Conservation (phyloP, 768 basidiomycete genomes). For the Boletus insuetus region DNA sequence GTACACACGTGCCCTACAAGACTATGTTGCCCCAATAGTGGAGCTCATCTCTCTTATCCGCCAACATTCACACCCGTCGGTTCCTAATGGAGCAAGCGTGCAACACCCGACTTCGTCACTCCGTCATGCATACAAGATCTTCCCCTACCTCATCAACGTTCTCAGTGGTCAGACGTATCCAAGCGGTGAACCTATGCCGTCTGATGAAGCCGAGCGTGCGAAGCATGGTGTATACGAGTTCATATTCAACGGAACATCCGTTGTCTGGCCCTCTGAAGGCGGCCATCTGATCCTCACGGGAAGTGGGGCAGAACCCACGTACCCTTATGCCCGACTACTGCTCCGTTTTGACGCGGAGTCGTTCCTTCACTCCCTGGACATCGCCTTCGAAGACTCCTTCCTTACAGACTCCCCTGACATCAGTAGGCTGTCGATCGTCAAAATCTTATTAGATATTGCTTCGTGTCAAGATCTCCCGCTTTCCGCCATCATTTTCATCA, state of each 20-base stretch:
- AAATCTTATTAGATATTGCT: conserved; percentile 79
- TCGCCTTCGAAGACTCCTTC: conserved; percentile 91
- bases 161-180: conserved; percentile 87
- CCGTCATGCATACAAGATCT: conserved; percentile 87
- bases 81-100: conserved; percentile 10
- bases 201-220: conserved; percentile 64
- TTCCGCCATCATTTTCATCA: conserved; percentile 75
- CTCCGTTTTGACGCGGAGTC: conserved; percentile 91
- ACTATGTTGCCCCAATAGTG: conserved; percentile 87
- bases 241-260: conserved; percentile 79
- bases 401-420: conserved; percentile 68
- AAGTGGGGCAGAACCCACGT: conserved; percentile 75
- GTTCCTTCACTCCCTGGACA: conserved; percentile 89
- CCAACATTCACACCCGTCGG: conserved; percentile 22
- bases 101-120: conserved; percentile 30
- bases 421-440: conserved; percentile 78
- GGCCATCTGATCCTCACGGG: conserved; percentile 74
- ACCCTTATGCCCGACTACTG: conserved; percentile 83
- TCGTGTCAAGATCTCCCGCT: conserved; percentile 50
- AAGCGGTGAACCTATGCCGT: conserved; percentile 66
- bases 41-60: conserved; percentile 79
- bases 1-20: conserved; percentile 82
- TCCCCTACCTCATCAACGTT: conserved; percentile 78
- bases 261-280: conserved; percentile 75
- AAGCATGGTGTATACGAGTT: conserved; percentile 77